A percentile compares a stretch with the other conserved stretches of the same genome.
phyloP scores from a whole-genome alignment of 257 asterid genomes.

The Nicotiana tabacum region DNA sequence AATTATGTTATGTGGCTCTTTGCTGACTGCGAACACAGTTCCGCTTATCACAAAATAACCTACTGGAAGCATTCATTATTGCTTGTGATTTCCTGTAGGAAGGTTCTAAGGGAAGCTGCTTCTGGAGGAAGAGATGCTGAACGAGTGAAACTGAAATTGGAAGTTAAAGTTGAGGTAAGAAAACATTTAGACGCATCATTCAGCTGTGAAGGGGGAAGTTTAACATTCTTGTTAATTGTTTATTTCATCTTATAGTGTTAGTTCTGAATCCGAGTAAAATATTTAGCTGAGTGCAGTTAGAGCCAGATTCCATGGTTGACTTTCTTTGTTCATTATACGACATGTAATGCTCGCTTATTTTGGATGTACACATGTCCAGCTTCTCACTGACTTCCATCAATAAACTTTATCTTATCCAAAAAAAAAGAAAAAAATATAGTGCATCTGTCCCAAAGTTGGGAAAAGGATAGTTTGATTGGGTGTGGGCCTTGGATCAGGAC shows the following conservation, averaged over 20 bases:
- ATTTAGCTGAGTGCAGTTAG: not conserved
- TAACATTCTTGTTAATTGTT: not conserved
- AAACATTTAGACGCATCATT: not conserved
- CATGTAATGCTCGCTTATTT: no score
- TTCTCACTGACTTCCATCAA: no score
- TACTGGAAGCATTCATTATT: not conserved
- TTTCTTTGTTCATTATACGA: no score
- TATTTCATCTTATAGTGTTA: not conserved
- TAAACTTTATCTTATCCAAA: no score
- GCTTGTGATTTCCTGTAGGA: conserved; percentile 38
- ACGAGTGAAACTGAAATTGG: conserved; percentile 76
- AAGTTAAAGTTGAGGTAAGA: conserved; percentile 75
- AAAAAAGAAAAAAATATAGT: no score
- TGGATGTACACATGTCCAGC: no score
- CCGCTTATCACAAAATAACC: not conserved
- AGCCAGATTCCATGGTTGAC: no score
- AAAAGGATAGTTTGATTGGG: not conserved
- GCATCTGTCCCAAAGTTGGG: not conserved
- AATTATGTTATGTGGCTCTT: not conserved
- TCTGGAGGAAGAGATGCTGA: conserved; percentile 88
- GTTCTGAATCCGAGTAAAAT: not conserved
- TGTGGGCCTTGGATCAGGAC: not conserved
- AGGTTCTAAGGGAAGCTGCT: conserved; percentile 91
- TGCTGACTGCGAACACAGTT: not conserved
- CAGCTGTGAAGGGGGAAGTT: not conserved